Percentiles rank a stretch among this genome's conserved stretches.
phyloP scores from a whole-genome alignment of 306 rosid species.

The Boehmeria nivea region DNA sequence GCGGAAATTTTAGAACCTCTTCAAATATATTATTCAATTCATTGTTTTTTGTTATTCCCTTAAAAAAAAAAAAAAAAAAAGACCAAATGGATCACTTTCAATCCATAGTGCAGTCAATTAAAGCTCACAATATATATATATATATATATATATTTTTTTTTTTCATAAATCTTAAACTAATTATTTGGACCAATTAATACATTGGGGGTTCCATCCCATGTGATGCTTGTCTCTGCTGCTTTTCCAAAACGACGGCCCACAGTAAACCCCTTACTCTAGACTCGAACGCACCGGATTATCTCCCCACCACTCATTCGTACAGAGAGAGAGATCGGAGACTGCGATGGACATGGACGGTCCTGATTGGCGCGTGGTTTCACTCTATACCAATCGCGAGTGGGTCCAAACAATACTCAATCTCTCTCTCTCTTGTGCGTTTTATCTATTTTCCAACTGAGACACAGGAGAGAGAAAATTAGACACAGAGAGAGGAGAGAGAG shows the following conservation, averaged over 20 bases:
- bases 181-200: no score
- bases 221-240: constrained; percentile 29
- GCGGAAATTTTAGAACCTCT: no score
- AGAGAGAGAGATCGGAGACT: constrained; percentile 5
- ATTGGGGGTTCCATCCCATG: constrained; percentile 31
- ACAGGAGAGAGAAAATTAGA: constrained; percentile 10
- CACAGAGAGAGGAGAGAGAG: constrained; percentile 1
- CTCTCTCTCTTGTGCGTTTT: constrained; percentile 12
- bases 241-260: constrained; percentile 9
- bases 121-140: no score
- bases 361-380: constrained; percentile 22
- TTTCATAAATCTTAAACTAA: no score
- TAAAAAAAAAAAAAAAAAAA: not conserved
- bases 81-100: not conserved
- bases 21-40: no score
- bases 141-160: no score
- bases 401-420: constrained; percentile 22
- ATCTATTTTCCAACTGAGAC: constrained; percentile 18
- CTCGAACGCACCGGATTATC: constrained; percentile 25
- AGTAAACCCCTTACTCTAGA: not conserved
- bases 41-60: no score
- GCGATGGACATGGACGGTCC: constrained; percentile 3
- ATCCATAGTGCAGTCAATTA: not conserved
- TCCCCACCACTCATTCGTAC: constrained; percentile 3
- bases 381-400: constrained; percentile 19